These are phyloP conservation scores for Boletellus ananiceps DNA, from an alignment of 768 basidiomycete species.

Conservation along the genomic window DNA sequence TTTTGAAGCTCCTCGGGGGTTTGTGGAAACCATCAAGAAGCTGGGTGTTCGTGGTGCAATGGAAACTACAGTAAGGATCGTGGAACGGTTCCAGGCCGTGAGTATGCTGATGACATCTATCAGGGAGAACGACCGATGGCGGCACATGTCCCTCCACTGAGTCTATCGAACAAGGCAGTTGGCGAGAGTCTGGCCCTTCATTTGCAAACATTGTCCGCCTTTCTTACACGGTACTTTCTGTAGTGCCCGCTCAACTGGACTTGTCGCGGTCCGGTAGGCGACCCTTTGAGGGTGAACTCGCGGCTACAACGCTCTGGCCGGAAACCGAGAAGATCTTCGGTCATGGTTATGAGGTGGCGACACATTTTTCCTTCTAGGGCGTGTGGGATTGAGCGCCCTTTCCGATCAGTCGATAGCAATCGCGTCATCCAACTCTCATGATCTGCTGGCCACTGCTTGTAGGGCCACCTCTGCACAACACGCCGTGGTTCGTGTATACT, in stretches of 20 bases:
- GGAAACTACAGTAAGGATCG: conserved; percentile 44
- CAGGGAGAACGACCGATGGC: conserved; percentile 64
- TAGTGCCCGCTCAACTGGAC: conserved; percentile 18
- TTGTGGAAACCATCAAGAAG: conserved; percentile 58
- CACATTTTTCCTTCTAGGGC: neutral
- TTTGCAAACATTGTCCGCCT: neutral
- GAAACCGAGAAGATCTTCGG: conserved; percentile 97
- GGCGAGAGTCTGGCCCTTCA: conserved; percentile 46
- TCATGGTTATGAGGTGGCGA: conserved; percentile 86
- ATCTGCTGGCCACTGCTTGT: conserved; percentile 84
- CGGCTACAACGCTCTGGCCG: conserved; percentile 88
- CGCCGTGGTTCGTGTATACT: conserved; percentile 82
- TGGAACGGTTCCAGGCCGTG: neutral
- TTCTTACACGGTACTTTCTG: conserved; percentile 1
- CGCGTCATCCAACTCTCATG: conserved; percentile 63
- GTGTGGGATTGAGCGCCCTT: neutral
- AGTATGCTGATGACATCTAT: conserved; percentile 5
- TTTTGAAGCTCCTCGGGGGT: conserved; percentile 85
- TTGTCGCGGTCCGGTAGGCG: conserved; percentile 28
- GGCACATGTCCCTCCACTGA: conserved; percentile 90
- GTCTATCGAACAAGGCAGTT: conserved; percentile 91
- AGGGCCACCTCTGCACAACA: conserved; percentile 85
- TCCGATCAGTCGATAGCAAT: conserved; percentile 68
- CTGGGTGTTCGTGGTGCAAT: conserved; percentile 46
- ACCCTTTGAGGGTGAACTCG: conserved; percentile 91